Base-by-base conservation (phyloP, 305 asterid genomes). In the Withania somnifera region DNA sequence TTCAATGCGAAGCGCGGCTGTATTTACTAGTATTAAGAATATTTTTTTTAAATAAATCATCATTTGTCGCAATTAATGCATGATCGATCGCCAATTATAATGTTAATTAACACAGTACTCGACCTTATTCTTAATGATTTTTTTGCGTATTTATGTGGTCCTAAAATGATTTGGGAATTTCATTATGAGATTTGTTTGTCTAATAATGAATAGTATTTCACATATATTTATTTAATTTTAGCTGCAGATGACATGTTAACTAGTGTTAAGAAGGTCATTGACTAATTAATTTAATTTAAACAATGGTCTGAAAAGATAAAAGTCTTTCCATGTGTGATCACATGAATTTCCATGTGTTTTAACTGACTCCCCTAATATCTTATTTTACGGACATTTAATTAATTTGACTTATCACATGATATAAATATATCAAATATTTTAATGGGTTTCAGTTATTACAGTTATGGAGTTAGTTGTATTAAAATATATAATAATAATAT, bases 381-480 rank as follows among this genome's bases (percentile, higher is more conserved):
- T 56, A 78, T 36, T 54, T 78, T 54, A 54, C 83, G 75, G 79
- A 80, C 38, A 50, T 61, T 63, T 63, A 30, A 63, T 63, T 63
- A 3, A 63, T 24, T 83, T 69, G 76, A 32, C 78, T 45, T 36
- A 57, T 52, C 82, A 82, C 20, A 83, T 84, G 78, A 36, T 84
- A 28, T 75, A 69, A 42, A 42, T 79, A 58, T 54, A 69, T 40
- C 6, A 47, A 56, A 28, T 84, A 84, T 69, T 83, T 83, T 85
- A 71, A 80, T 20, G 34, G 56, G 28, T 78, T 86, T 85, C 92
- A 61, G 93, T 89, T 91, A 88, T 85, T 88, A 82, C 90, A 81
- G 93, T 86, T 87, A 83, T 79, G 81, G 83, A 86, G 90, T 83
- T 85, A 90, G 90, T 85, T 89, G 86, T 84, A 78, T 79, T 83